Evolutionary conservation across 2,329 filamentous ascomycete species (phyloP), one percentile per base, ranked within the genome.

Genomic region (Pseudogymnoascus pannorum): DNA sequence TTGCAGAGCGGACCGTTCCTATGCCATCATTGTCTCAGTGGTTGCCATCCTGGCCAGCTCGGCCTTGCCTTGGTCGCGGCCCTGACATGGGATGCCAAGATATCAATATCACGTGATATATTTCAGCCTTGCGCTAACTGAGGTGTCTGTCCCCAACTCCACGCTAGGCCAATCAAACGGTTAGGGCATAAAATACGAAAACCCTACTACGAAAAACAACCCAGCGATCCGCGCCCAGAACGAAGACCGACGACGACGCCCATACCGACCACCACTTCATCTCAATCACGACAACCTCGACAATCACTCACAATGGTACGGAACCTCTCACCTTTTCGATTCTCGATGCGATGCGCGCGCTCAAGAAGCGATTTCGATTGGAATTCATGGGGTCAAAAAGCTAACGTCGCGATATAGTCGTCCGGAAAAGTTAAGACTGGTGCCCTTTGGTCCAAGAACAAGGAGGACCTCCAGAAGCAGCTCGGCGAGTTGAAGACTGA

Each of bases 401-500:
- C 70, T 69, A 60, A 69, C 74, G 72, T 75, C 74, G 75, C 65
- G 76, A 72, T n/a, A 31, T 74, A 85, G 79, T 82, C 80, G 76
- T 76, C 78, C 73, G 74, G 76, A 73, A 87, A 87, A 86, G 91
- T 99, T 81, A 97, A 97, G 89, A 87, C 93, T 79, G 86, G 86
- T 82, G 86, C 90, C 82, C 91, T 99, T 80, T 97, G 94, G 94
- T 87, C 86, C 83, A 99, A 99, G 91, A 92, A 86, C 88, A 97
- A 97, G 88, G 91, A 96, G 76, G 95, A 99, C 75, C 86, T 99
- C 80, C 86, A 86, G 77, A 96, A 94, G 86, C 92, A 96, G 81
- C 87, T 97, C 76, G 87, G 87, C 73, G 92, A 96, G 81, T 84
- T 96, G 77, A 96, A 97, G 90, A 87, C 88, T 69, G 95, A 99